Evolutionary conservation across 345 rosid genomes (phyloP), one percentile per base, ranked within the genome.

Genomic region (Pseudoturritis turrita): DNA sequence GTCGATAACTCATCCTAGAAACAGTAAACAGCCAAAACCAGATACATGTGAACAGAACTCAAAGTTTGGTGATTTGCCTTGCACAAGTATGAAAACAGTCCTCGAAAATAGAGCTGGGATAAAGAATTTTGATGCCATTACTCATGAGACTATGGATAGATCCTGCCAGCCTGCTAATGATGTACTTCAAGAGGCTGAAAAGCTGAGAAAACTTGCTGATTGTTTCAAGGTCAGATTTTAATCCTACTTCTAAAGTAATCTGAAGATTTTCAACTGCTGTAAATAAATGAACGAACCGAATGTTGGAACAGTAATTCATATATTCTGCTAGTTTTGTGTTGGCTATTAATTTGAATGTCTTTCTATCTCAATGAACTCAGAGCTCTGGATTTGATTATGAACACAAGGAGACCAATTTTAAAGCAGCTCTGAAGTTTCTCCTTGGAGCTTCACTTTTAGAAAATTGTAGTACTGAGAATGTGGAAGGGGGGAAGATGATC

Each of bases 341-440:
- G 54, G 79, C 77, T 67, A 40, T 63, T 72, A 54, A 40, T 52
- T 19, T 55, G 55, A 65, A 79, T 81, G 72, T 36, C 17, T 53
- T 68, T 51, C 60, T 71, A 65, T 57, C 5, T 39, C 28, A 33
- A 45, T 41, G 75, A 65, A 55, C 62, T 28, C 70, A 89, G 96
- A 79, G 25, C 40, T 72, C 85, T 58, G 88, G 83, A 46, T 87
- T 83, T 73, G 74, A 61, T 64, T 50, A 78, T 78, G 85, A 88
- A 74, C 76, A 87, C 68, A 90, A 81, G 23, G 88, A 88, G 79
- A 70, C 46, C 45, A 73, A 61, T 78, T 90, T 92, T 73, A 76
- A 87, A 63, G 88, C 96, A 60, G 85, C 96, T 46, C 75, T 85
- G 23, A 80, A 54, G 88, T 92, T 79, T 83, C 91, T 92, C 61